Evolutionary conservation across 345 rosid species (phyloP).

Genomic region (Bruguiera parviflora): DNA sequence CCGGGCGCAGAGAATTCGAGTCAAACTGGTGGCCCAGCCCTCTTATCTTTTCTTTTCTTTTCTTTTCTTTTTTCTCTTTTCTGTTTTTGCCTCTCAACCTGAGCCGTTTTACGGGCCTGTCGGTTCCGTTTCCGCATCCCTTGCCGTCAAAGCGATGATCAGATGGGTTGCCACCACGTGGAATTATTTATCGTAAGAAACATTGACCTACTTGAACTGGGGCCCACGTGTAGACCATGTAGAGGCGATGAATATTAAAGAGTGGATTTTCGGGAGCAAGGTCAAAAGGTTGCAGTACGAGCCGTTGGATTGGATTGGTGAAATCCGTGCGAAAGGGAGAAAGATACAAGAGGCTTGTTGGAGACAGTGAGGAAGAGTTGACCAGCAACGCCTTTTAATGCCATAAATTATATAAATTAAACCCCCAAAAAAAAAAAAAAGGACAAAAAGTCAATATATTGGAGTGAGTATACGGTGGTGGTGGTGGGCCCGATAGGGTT

Average conservation of each 20-base stretch:
- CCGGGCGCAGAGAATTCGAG: slow-evolving; percentile 18
- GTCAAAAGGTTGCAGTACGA: slow-evolving; percentile 39
- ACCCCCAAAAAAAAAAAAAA: neutral
- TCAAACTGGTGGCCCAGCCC: slow-evolving; percentile 38
- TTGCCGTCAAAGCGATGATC: slow-evolving; percentile 29
- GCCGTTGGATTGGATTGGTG: slow-evolving; percentile 42
- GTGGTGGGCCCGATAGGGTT: slow-evolving; percentile 7
- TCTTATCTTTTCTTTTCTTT: neutral
- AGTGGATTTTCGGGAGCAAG: slow-evolving; percentile 4
- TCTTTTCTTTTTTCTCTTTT: too few relatives aligned
- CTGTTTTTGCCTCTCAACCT: too few relatives aligned
- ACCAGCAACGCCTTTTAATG: slow-evolving; percentile 39
- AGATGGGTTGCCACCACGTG: slow-evolving; percentile 29
- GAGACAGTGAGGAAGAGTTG: slow-evolving; percentile 63
- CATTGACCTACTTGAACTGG: slow-evolving; percentile 37
- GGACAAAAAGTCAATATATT: neutral
- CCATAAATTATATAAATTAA: neutral
- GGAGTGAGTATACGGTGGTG: neutral
- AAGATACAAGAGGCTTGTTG: slow-evolving; percentile 23
- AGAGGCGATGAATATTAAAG: slow-evolving; percentile 3
- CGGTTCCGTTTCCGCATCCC: slow-evolving; percentile 11
- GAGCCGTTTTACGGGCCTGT: slow-evolving; percentile 27
- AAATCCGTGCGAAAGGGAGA: slow-evolving; percentile 12
- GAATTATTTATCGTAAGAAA: slow-evolving; percentile 1
- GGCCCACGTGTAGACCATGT: slow-evolving; percentile 36